These are phyloP conservation scores for Xanthoconium stramineum DNA, from an alignment of 768 basidiomycete genomes.

Conservation along the genomic window DNA sequence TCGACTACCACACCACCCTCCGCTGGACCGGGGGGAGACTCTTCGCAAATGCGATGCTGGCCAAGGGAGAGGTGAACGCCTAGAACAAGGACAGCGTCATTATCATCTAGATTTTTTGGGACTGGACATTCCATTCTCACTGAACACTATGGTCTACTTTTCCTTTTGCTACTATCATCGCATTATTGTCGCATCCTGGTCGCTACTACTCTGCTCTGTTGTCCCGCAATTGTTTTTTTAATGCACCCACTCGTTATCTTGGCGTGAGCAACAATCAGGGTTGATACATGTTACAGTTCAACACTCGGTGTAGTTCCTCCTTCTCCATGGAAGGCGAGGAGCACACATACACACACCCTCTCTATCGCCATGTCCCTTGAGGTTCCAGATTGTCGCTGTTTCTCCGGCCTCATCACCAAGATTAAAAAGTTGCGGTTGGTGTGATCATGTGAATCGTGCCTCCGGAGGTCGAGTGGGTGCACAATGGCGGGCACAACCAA, in stretches of 20 bases:
- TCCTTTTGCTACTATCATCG: slow-evolving; percentile 8
- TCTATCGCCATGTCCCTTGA: slow-evolving; percentile 5
- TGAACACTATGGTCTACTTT: background rate
- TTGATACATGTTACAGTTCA: background rate
- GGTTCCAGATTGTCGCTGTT: slow-evolving; percentile 10
- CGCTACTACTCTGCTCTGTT: slow-evolving; percentile 6
- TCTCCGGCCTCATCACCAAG: slow-evolving; percentile 8
- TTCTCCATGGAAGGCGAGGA: slow-evolving; percentile 11
- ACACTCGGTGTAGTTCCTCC: background rate
- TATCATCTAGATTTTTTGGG: slow-evolving; percentile 12
- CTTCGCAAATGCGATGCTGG: slow-evolving; percentile 30
- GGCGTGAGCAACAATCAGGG: slow-evolving; percentile 21
- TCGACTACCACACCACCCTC: slow-evolving; percentile 25
- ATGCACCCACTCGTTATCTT: slow-evolving; percentile 8
- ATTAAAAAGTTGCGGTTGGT: slow-evolving; percentile 21
- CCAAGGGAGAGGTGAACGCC: slow-evolving; percentile 17
- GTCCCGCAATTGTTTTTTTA: slow-evolving; percentile 14
- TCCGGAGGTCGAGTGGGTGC: slow-evolving; percentile 12
- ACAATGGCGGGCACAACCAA: slow-evolving; percentile 2
- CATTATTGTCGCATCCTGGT: slow-evolving; percentile 10
- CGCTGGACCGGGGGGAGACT: slow-evolving; percentile 24
- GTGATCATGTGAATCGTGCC: slow-evolving; percentile 2
- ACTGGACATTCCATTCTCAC: slow-evolving; percentile 10
- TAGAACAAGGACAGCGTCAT: slow-evolving; percentile 8
- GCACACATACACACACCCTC: background rate